These are phyloP conservation scores for Haplosporangium sp. DNA, from an alignment of 371 early-diverging fungal genomes.

Conservation along the genomic window DNA sequence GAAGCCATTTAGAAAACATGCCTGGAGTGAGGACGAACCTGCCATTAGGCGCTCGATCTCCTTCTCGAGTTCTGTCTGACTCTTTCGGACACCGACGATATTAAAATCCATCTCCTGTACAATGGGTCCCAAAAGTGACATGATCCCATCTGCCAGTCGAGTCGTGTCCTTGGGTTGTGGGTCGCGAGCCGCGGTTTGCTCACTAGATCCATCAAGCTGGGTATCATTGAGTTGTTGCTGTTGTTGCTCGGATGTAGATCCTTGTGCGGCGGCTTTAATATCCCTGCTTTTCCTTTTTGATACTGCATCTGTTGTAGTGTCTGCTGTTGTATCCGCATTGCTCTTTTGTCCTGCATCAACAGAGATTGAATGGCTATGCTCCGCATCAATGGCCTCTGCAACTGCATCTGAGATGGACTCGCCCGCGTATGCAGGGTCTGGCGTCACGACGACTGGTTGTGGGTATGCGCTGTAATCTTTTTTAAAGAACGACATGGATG, in stretches of 20 bases:
- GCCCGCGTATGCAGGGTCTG: slow-evolving; percentile 17
- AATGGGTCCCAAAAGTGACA: slow-evolving; percentile 61
- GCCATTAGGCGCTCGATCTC: slow-evolving; percentile 69
- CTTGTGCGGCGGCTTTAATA: too few species aligned
- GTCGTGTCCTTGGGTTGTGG: slow-evolving; percentile 15
- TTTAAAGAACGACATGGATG: slow-evolving; percentile 44
- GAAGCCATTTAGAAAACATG: not conserved
- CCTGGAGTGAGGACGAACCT: slow-evolving; percentile 48
- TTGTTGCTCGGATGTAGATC: not conserved
- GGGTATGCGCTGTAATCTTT: slow-evolving; percentile 41
- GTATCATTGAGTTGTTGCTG: not conserved
- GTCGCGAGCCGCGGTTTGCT: too few species aligned
- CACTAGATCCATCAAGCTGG: too few species aligned
- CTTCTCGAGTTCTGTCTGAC: slow-evolving; percentile 65
- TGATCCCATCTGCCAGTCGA: slow-evolving; percentile 55
- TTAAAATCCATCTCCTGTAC: slow-evolving; percentile 66
- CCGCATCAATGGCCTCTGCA: not conserved
- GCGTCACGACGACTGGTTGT: slow-evolving; percentile 49
- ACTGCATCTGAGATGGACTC: slow-evolving; percentile 32
- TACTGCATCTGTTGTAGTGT: too few species aligned
- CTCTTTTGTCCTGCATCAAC: too few species aligned
- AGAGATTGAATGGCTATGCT: not conserved
- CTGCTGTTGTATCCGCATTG: too few species aligned
- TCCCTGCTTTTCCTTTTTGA: too few species aligned
- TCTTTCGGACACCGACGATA: slow-evolving; percentile 61